A percentile compares a stretch with the other conserved stretches of the same genome.
Conservation (phyloP, 805 yeast genomes). For the Kodamaea kakaduensis region DNA sequence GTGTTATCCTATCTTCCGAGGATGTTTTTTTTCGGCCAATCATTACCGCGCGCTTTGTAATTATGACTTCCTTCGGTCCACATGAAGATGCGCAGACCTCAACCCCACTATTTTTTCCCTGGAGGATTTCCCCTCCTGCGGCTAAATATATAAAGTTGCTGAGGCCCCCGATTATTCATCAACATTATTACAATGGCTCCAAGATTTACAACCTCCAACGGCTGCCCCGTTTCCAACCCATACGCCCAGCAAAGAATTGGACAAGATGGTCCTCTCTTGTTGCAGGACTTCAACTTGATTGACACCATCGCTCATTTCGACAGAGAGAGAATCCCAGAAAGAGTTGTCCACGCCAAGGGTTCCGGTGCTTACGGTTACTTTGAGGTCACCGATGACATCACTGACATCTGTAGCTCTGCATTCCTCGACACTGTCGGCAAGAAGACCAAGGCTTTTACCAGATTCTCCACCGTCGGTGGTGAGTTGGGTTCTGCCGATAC, state of each 20-base stretch:
- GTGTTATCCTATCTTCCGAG: no score
- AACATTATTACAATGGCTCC: slow-evolving; percentile 42
- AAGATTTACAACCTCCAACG: slow-evolving; percentile 66
- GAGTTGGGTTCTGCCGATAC: slow-evolving; percentile 65
- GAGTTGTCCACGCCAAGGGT: slow-evolving; percentile 67
- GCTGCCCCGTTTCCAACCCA: slow-evolving; percentile 72
- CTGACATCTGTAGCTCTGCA: slow-evolving; percentile 23
- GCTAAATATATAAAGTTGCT: slow-evolving; percentile 2
- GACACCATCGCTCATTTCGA: slow-evolving; percentile 59
- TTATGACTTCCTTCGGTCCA: slow-evolving; percentile 8
- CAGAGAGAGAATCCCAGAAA: slow-evolving; percentile 62
- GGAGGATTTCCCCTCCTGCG: slow-evolving; percentile 6
- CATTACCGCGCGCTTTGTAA: slow-evolving; percentile 8
- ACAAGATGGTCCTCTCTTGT: slow-evolving; percentile 52
- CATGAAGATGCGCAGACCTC: slow-evolving; percentile 1
- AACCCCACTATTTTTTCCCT: slow-evolving; percentile 7
- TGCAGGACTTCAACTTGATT: slow-evolving; percentile 56
- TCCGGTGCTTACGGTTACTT: slow-evolving; percentile 60
- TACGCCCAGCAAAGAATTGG: slow-evolving; percentile 52
- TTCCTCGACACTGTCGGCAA: slow-evolving; percentile 28
- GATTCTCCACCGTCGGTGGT: slow-evolving; percentile 69
- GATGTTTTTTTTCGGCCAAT: slow-evolving; percentile 8
- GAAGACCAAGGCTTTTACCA: slow-evolving; percentile 32
- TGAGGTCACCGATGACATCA: slow-evolving; percentile 49
- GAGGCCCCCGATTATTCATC: neutral